These are phyloP conservation scores for Silene latifolia DNA, from an alignment of 148 eudicot genomes.

Conservation along the genomic window DNA sequence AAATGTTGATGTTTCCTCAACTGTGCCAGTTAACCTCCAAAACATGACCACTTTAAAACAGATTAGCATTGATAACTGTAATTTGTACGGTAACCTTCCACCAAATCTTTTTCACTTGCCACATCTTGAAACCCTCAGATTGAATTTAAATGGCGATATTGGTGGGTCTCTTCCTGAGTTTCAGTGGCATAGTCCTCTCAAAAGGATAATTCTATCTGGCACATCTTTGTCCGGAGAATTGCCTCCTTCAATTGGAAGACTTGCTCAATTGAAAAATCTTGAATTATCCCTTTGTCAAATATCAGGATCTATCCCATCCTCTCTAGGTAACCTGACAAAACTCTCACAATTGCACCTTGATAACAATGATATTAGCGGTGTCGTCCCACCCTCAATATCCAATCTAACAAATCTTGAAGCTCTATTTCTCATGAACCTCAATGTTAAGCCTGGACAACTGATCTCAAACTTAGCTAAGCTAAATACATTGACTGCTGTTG, in stretches of 20 bases:
- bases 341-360: conserved; percentile 11
- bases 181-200: conserved; percentile 9
- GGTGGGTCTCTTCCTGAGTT: conserved; percentile 34
- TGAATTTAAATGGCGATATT: conserved; percentile 13
- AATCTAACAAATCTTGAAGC: conserved; percentile 27
- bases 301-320: conserved; percentile 21
- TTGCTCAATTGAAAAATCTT: background rate
- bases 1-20: conserved; percentile 22
- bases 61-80: conserved; percentile 4
- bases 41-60: conserved; percentile 13
- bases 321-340: conserved; percentile 25
- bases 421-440: too few relatives aligned
- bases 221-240: conserved; percentile 29
- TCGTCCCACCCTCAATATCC: conserved; percentile 16
- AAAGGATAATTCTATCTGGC: background rate
- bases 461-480: too few relatives aligned
- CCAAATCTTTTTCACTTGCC: conserved; percentile 26
- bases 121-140: conserved; percentile 3
- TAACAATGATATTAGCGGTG: conserved; percentile 10
- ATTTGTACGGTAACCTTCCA: conserved; percentile 25
- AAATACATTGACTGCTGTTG: too few relatives aligned
- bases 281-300: background rate
- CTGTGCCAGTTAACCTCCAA: conserved; percentile 17
- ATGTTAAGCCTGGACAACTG: too few relatives aligned
- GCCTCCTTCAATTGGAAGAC: conserved; percentile 31